Percentiles rank a stretch among this genome's conserved stretches.
Evolutionary conservation across 768 basidiomycete genomes (phyloP).

Genomic region (Amyloporia xantha): DNA sequence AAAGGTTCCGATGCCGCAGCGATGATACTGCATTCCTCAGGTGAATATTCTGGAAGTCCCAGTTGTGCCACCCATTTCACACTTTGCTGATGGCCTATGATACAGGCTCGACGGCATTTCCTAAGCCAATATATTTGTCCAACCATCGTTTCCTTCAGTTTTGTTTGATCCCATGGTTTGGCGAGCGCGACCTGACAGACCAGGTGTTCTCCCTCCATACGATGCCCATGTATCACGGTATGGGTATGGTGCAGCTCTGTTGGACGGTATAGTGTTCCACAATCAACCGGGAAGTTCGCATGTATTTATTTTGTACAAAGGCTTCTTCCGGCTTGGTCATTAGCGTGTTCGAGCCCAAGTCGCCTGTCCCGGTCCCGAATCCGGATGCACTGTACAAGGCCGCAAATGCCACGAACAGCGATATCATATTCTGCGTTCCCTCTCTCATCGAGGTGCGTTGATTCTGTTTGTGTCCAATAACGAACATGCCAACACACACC

Average conservation of each 20-base stretch:
- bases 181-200: constrained; percentile 5
- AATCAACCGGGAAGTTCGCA: constrained; percentile 1
- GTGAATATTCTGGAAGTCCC: neutral
- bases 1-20: constrained; percentile 5
- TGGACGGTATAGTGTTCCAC: neutral
- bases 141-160: constrained; percentile 13
- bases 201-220: neutral
- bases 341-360: constrained; percentile 18
- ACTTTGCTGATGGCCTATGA: neutral
- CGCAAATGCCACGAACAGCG: constrained; percentile 7
- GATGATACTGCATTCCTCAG: constrained; percentile 18
- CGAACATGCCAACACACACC: neutral
- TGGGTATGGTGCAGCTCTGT: constrained; percentile 1
- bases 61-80: neutral
- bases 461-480: neutral
- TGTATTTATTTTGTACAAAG: neutral
- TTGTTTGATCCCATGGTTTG: constrained; percentile 5
- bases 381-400: constrained; percentile 7
- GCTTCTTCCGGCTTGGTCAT: constrained; percentile 11
- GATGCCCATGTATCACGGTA: constrained; percentile 7
- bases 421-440: constrained; percentile 13
- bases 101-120: constrained; percentile 17
- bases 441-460: constrained; percentile 13
- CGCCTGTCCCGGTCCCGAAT: constrained; percentile 18
- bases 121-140: constrained; percentile 15